Base-by-base conservation (phyloP, 352 stramenopile genomes). In the Aphanomyces cochlioides region DNA sequence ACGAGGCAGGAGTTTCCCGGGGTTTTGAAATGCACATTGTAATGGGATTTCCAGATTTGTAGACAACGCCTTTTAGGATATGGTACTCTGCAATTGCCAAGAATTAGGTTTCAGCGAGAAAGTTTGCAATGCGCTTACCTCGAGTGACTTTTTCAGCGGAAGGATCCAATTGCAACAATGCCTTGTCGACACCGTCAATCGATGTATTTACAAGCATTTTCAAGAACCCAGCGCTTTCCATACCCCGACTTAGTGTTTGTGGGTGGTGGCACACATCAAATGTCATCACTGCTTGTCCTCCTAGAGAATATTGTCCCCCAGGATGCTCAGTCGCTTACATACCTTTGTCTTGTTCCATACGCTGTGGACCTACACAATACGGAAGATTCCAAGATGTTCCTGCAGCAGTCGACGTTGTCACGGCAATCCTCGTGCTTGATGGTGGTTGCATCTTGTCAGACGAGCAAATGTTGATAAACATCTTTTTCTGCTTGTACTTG, bases 401-500 rank as follows among this genome's bases (percentile, higher is more conserved):
- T 4, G 59, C 53, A 15, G 80, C 72, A 8, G 72, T 72, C 17
- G 17, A 28, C 3, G 8, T 19, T 3, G 64, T 74, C 56, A 76
- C 75, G 0, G 39, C 10, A 8, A 84, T 77, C 2, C 67, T 75
- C 17, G 75, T 89, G 53, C 77, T 95, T 0, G 76, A 90, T 47
- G 92, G 89, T 45, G 87, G 74, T 56, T 88, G 79, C 13, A 98
- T 74, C 75, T 95, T 87, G 36, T 92, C 85, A 28, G 82, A 92
- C 56, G 83, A 85, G 56, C 95, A 97, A 4, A 98, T 78, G 74
- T 98, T 98, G 57, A 98, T 75, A 75, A 98, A 98, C n/a, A 97
- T 47, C 74, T 97, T 97, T 28, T 71, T 72, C 54, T 68, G 50
- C 7, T 80, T 75, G 0, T 40, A 48, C 60, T 84, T 87, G 56